Conservation (phyloP, 257 asterid species). For the Nicotiana paniculata region DNA sequence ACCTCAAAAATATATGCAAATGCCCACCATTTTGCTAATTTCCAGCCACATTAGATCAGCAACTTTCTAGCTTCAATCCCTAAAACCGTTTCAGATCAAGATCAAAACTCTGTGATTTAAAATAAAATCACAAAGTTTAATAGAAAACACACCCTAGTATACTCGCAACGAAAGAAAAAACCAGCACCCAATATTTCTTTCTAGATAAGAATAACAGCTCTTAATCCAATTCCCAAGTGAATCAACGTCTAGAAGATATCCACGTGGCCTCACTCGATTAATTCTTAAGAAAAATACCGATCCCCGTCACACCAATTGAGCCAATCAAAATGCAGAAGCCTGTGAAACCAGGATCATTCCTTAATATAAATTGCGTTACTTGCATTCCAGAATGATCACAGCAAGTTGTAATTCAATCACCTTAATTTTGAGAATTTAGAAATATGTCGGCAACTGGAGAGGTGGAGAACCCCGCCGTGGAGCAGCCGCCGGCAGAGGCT, state of each 20-base stretch:
- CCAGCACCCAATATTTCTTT: background rate
- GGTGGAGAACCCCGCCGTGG: conserved; percentile 21
- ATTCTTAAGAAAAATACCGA: background rate
- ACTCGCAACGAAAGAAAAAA: background rate
- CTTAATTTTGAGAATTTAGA: background rate
- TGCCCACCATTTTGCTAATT: conserved; percentile 10
- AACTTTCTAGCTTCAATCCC: conserved; percentile 12
- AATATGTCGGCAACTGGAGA: conserved; percentile 35
- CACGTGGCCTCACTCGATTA: conserved; percentile 32
- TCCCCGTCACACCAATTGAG: conserved; percentile 13
- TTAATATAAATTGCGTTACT: conserved; percentile 28
- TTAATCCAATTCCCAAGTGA: conserved; percentile 20
- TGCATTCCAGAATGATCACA: background rate
- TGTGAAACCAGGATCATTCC: conserved; percentile 13
- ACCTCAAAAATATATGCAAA: conserved; percentile 2
- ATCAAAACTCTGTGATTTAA: background rate
- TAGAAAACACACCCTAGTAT: conserved; percentile 38
- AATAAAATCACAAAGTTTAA: background rate
- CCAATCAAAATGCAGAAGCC: conserved; percentile 35
- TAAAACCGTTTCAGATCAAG: background rate
- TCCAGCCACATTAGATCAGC: conserved; percentile 30
- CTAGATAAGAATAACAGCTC: conserved; percentile 27
- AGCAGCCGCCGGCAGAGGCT: conserved; percentile 25
- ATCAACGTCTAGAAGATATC: conserved; percentile 10
- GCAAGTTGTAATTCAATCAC: background rate